Evolutionary conservation across 768 basidiomycete species (phyloP).

Genomic region (Phaeotremella skinneri): DNA sequence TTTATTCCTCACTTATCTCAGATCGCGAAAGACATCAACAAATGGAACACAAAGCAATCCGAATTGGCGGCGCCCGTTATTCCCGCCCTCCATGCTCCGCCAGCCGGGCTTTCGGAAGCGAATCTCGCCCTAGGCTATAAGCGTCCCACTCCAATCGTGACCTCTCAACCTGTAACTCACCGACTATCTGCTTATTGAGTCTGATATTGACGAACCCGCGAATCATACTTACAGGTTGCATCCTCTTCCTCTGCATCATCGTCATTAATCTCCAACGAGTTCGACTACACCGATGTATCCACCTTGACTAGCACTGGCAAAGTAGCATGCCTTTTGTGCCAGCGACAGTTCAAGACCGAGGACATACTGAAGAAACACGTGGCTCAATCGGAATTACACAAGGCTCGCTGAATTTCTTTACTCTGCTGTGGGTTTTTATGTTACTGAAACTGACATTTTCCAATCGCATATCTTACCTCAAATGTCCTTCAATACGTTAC

Average conservation of each 20-base stretch:
- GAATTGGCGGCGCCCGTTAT: slow-evolving; percentile 58
- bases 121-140: slow-evolving; percentile 32
- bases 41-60: slow-evolving; percentile 95
- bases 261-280: slow-evolving; percentile 54
- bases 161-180: slow-evolving; percentile 11
- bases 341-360: slow-evolving; percentile 83
- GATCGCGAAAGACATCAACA: slow-evolving; percentile 86
- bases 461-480: slow-evolving; percentile 10
- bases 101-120: slow-evolving; percentile 39
- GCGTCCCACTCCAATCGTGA: slow-evolving; percentile 2
- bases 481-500: not conserved
- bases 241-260: slow-evolving; percentile 15
- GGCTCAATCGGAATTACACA: slow-evolving; percentile 91
- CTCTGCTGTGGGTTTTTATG: slow-evolving; percentile 19
- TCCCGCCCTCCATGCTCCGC: slow-evolving; percentile 8
- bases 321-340: slow-evolving; percentile 83
- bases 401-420: slow-evolving; percentile 60
- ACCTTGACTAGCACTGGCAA: slow-evolving; percentile 53
- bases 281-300: slow-evolving; percentile 72
- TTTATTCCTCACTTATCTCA: slow-evolving; percentile 47
- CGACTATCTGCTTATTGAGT: slow-evolving; percentile 5
- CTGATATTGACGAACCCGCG: slow-evolving; percentile 5
- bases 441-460: slow-evolving; percentile 22
- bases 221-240: not conserved
- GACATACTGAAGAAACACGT: slow-evolving; percentile 87